Conservation (phyloP, 2,329 filamentous ascomycete species). For the Myrmaecium sp. region DNA sequence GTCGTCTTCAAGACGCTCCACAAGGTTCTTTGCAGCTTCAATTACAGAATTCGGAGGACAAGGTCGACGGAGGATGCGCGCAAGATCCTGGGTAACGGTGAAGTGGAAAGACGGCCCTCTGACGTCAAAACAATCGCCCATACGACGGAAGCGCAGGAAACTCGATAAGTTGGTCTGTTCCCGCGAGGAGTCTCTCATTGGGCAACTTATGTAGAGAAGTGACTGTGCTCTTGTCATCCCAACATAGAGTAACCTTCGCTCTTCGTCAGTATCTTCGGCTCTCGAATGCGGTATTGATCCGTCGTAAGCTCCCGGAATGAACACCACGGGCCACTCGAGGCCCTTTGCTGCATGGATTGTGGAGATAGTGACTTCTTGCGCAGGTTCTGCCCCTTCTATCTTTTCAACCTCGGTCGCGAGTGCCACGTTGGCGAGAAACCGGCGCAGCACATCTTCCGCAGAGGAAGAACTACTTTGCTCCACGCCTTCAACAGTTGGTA, state of each 20-base stretch:
- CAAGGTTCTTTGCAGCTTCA: conserved; percentile 8
- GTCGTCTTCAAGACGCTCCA: conserved; percentile 19
- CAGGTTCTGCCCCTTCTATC: conserved; percentile 37
- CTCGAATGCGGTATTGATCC: conserved; percentile 82
- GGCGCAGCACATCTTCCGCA: conserved; percentile 49
- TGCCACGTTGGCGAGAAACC: conserved; percentile 78
- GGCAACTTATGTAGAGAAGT: conserved; percentile 71
- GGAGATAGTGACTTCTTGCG: conserved; percentile 65
- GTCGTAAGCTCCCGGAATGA: conserved; percentile 76
- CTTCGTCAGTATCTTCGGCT: conserved; percentile 73
- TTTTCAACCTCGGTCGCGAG: conserved; percentile 65
- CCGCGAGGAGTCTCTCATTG: conserved; percentile 45
- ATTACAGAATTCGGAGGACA: conserved; percentile 33
- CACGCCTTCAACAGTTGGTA: conserved; percentile 53
- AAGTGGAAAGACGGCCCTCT: conserved; percentile 55
- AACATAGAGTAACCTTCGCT: conserved; percentile 78
- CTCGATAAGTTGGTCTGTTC: conserved; percentile 50
- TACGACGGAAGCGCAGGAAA: conserved; percentile 46
- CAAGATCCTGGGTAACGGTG: conserved; percentile 45
- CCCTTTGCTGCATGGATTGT: conserved; percentile 95
- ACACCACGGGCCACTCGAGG: conserved; percentile 90
- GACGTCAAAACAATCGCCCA: conserved; percentile 35
- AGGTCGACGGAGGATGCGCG: conserved; percentile 50
- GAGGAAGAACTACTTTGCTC: conserved; percentile 38
- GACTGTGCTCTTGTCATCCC: conserved; percentile 90